Base-by-base conservation (phyloP, 805 yeast genomes). In the Metschnikowia aberdeeniae region DNA sequence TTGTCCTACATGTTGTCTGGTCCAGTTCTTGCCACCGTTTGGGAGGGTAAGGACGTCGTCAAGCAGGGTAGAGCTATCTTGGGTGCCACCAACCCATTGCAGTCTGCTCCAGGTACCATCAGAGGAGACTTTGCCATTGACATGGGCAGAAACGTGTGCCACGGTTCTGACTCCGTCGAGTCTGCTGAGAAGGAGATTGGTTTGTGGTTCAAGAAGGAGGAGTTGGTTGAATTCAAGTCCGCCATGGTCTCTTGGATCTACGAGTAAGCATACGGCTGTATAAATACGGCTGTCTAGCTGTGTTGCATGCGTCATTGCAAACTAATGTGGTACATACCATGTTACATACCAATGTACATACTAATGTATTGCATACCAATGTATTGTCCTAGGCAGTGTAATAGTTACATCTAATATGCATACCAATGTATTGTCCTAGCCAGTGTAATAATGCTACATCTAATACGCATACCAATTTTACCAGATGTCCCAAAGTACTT, bases 1-100 rank as follows among this genome's bases (percentile, higher is more conserved):
- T 81, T 88, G 68, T 78, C 89, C 57, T 90, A 90, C 88, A 95
- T 93, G 99, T 78, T 80, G 69, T 89, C 97, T 58, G 99, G 99
- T 63, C 99, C 99, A 69, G 86, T 93, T 61, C 82, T 92, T 64
- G 99, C 99, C 63, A 93, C 97, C 70, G 97, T 90, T 63, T 93
- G 99, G 99, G 98, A 93, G 77, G 99, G 99, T 76, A 93, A 90
- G 80, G 97, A 93, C 67, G 99, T 83, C 71, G 99, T 93, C 73
- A 90, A 92, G 80, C 96, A 88, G 74, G 99, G 99, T 72, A 86
- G 99, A 78, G 84, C 80, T 64, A 84, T 93, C 71, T 83, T 93
- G 65, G 99, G 99, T 77, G 98, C 99, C 62, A 93, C 99, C 74
- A 92, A 93, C 87, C 99, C 99, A 70, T 80, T 85, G 70, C 83